Base-by-base conservation (phyloP, 75 land plant species). In the Isoetes taiwanensis region DNA sequence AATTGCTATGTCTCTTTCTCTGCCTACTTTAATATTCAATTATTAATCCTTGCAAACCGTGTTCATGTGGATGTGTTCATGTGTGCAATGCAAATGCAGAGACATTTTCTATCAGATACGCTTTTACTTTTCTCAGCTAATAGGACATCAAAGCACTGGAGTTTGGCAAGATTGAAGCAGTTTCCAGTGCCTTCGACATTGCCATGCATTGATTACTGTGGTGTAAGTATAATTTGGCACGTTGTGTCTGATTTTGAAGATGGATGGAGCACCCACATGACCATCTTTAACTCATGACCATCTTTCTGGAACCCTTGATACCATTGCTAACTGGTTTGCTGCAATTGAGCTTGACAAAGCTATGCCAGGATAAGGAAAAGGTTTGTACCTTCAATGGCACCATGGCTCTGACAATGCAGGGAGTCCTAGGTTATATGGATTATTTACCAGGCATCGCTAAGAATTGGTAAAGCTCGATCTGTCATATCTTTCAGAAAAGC, bases 181-280 rank as follows among this genome's bases (percentile, higher is more conserved):
- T 21, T 1, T 12, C 32, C 63, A 1, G 26, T 81, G 8, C 85
- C 95, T 0, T 31, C 38, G 4, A 65, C 66, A 1, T 23, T 83
- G 4, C 95, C 97, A 0, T 91, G 97, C 58, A 66, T 67, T 1
- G 95, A 87, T 55, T 69, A 91, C 54, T 91, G 97, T 57, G 85
- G 85, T 0, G 95, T 91, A 4, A 83, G 82, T 62, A 66, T 91
- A 32, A 91, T 86, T 62, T 91, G 97, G 97, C 97, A 91, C 52
- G 28, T 91, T 26, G 46, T 58, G 29, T 58, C 89, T 0, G 84
- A 91, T 57, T 91, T 70, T 69, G 56, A 59, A 2, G 59, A 64
- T 1, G 95, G 95, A 14, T 91, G 97, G 97, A 81, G 77, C 5
- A 83, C 94, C 0, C 46, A 89, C 16, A 62, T 91, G 52, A 78